Evolutionary conservation across 208 protist genomes (phyloP).

Genomic region (Leishmania aethiopica): DNA sequence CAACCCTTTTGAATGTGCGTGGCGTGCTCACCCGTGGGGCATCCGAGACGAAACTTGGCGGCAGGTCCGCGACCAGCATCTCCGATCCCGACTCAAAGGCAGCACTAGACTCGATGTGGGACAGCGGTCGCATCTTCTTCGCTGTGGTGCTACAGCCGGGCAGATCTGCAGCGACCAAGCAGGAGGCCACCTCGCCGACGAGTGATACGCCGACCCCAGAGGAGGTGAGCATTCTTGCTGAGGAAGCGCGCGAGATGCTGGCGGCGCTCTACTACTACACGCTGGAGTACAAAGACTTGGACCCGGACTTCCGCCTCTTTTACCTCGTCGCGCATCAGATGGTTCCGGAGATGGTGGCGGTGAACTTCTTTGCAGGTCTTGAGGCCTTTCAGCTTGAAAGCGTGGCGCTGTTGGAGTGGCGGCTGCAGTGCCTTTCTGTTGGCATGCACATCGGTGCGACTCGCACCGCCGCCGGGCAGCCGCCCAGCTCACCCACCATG

Average conservation of each 20-base stretch:
- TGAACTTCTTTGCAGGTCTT: constrained; percentile 87
- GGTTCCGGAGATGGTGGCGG: constrained; percentile 78
- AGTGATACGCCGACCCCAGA: constrained; percentile 18
- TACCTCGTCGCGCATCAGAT: constrained; percentile 86
- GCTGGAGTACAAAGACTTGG: constrained; percentile 80
- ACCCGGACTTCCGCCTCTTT: constrained; percentile 86
- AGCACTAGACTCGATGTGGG: constrained; percentile 29
- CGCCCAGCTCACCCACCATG: neutral
- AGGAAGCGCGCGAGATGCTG: constrained; percentile 64
- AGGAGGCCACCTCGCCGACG: neutral
- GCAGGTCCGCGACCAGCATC: neutral
- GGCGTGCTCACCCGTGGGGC: constrained; percentile 18
- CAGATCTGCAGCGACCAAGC: neutral
- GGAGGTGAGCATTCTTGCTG: constrained; percentile 46
- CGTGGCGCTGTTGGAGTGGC: constrained; percentile 22
- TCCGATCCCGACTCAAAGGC: constrained; percentile 1
- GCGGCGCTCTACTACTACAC: constrained; percentile 80
- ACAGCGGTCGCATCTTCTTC: constrained; percentile 62
- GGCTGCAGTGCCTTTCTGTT: constrained; percentile 5
- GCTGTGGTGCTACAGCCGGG: constrained; percentile 33
- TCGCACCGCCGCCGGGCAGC: neutral
- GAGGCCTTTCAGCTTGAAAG: constrained; percentile 63
- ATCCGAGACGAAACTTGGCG: neutral
- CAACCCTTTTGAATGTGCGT: constrained; percentile 23
- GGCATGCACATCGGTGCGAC: neutral